Percentiles rank a stretch among this genome's conserved stretches.
Conservation (phyloP, 495 filamentous ascomycete species). For the Hypoxylon cercidicola region DNA sequence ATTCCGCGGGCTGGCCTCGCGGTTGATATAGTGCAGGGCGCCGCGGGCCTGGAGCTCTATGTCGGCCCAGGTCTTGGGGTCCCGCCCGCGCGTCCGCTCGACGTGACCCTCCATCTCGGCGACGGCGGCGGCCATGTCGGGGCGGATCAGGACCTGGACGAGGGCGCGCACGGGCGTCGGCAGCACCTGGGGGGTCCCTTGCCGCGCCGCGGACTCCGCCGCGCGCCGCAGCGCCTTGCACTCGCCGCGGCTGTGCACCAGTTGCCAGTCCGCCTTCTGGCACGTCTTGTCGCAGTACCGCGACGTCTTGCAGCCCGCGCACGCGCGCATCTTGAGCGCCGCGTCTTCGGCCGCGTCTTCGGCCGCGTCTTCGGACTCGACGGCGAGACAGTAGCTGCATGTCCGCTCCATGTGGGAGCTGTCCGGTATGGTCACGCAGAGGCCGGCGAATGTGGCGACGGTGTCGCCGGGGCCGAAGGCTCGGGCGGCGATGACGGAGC, state of each 20-base stretch:
- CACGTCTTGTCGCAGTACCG: conserved; percentile 65
- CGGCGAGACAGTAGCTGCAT: conserved; percentile 56
- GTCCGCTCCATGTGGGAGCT: conserved; percentile 46
- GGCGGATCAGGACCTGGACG: conserved; percentile 55
- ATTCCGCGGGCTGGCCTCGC: conserved; percentile 39
- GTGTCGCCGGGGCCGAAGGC: conserved; percentile 51
- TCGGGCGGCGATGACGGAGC: conserved; percentile 49
- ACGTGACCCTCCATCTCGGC: conserved; percentile 52
- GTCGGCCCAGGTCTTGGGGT: conserved; percentile 46
- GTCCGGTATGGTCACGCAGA: conserved; percentile 57
- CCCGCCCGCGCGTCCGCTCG: conserved; percentile 38
- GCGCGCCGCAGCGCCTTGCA: conserved; percentile 58
- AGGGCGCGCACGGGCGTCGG: conserved; percentile 61
- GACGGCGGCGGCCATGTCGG: conserved; percentile 41
- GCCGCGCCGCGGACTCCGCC: background rate
- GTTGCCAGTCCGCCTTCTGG: conserved; percentile 66
- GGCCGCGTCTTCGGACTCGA: background rate
- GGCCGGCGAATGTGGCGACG: conserved; percentile 52
- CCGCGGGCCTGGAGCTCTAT: conserved; percentile 59
- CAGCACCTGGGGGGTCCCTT: conserved; percentile 38
- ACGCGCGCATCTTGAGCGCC: conserved; percentile 51
- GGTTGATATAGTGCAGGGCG: conserved; percentile 51
- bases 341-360: conserved; percentile 2
- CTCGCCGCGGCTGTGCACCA: conserved; percentile 58
- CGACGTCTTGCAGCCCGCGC: conserved; percentile 59